These are phyloP conservation scores for Dictyostelium capitatum DNA, from an alignment of 78 protist genomes.

Conservation along the genomic window DNA sequence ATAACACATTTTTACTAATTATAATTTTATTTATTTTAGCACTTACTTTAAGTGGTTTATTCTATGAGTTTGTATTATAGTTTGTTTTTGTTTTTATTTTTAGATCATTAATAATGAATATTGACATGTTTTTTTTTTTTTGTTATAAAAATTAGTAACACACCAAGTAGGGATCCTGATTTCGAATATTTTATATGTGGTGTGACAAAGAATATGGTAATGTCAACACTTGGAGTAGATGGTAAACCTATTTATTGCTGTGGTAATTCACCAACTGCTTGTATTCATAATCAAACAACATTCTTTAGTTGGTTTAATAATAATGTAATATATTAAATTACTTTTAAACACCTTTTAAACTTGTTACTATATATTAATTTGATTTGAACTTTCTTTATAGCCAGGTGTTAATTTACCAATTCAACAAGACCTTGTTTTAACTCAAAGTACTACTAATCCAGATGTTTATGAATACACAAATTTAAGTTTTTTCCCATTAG, in stretches of 20 bases:
- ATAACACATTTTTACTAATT: too few relatives aligned
- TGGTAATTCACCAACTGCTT: not conserved
- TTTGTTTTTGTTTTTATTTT: too few relatives aligned
- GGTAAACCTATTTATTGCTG: conserved; percentile 7
- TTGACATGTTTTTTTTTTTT: not conserved
- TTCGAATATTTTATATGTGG: not conserved
- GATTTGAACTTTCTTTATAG: too few relatives aligned
- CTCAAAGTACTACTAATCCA: not conserved
- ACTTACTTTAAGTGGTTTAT: too few relatives aligned
- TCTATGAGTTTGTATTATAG: too few relatives aligned
- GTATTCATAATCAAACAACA: not conserved
- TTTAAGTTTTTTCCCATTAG: conserved; percentile 26
- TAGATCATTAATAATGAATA: not conserved
- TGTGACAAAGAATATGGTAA: too few relatives aligned
- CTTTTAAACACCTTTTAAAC: too few relatives aligned
- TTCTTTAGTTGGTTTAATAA: conserved; percentile 12
- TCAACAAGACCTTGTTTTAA: not conserved
- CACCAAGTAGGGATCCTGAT: not conserved
- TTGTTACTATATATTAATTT: too few relatives aligned
- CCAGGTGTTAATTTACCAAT: conserved; percentile 23
- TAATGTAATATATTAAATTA: too few relatives aligned
- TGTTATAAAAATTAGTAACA: not conserved
- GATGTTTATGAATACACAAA: not conserved
- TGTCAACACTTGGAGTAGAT: conserved; percentile 19
- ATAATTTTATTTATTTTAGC: too few relatives aligned